Evolutionary conservation across 2,329 filamentous ascomycete genomes (phyloP).

Genomic region (Emydomyces testavorans): DNA sequence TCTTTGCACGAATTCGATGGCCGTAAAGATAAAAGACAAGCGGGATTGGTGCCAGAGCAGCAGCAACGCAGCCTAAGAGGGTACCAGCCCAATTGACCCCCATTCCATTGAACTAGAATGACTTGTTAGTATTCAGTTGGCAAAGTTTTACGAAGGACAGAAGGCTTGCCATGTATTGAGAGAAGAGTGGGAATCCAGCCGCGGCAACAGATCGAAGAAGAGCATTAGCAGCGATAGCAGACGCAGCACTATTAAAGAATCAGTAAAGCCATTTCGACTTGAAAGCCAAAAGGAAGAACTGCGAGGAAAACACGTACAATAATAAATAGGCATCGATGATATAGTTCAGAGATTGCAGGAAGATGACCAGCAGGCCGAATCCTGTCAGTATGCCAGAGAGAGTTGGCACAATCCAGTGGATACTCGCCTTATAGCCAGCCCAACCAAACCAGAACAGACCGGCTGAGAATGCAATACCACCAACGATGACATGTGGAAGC

Average conservation of each 20-base stretch:
- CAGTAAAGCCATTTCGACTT: not conserved
- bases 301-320: constrained; percentile 19
- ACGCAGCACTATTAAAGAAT: constrained; percentile 32
- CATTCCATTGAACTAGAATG: constrained; percentile 23
- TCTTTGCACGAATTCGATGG: constrained; percentile 24
- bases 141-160: not conserved
- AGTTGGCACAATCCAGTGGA: constrained; percentile 35
- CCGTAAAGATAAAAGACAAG: constrained; percentile 25
- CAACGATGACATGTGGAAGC: constrained; percentile 39
- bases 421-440: constrained; percentile 26
- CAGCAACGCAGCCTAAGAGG: constrained; percentile 24
- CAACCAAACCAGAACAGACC: constrained; percentile 38
- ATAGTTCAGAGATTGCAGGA: constrained; percentile 39
- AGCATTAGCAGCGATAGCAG: constrained; percentile 41
- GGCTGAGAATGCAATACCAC: constrained; percentile 34
- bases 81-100: constrained; percentile 26
- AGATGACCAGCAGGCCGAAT: constrained; percentile 39
- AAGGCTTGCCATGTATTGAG: constrained; percentile 22
- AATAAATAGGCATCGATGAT: constrained; percentile 30
- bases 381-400: constrained; percentile 36
- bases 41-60: constrained; percentile 23
- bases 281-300: not conserved
- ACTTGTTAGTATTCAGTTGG: not conserved
- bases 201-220: constrained; percentile 36
- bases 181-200: constrained; percentile 31